phyloP scores from a whole-genome alignment of 257 asterid genomes.

The Scutellaria minor region DNA sequence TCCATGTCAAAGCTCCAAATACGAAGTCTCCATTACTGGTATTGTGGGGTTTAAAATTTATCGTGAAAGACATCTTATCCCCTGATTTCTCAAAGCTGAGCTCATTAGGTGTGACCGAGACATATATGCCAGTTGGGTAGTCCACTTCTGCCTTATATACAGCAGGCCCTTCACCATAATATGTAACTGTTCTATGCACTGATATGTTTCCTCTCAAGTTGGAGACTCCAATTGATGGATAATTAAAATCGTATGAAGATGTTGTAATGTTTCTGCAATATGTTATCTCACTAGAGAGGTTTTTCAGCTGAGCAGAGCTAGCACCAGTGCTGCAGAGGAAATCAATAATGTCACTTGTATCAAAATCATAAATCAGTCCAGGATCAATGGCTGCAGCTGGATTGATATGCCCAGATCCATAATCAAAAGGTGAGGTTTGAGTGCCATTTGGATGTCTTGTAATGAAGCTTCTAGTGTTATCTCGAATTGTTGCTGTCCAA shows the following conservation, averaged over 20 bases:
- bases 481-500: constrained; percentile 49
- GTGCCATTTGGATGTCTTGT: constrained; percentile 51
- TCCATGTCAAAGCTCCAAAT: constrained; percentile 60
- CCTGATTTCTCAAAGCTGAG: constrained; percentile 44
- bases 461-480: constrained; percentile 47
- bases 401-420: constrained; percentile 65
- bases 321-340: constrained; percentile 66
- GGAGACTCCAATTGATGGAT: constrained; percentile 68
- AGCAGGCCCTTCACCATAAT: constrained; percentile 52
- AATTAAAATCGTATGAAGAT: constrained; percentile 55
- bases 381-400: constrained; percentile 65
- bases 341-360: constrained; percentile 44
- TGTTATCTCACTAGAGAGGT: constrained; percentile 46
- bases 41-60: constrained; percentile 44
- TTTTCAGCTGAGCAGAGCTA: constrained; percentile 57
- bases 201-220: constrained; percentile 49
- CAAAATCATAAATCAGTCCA: constrained; percentile 59
- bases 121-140: constrained; percentile 51
- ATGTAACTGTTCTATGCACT: constrained; percentile 60
- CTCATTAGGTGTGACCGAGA: constrained; percentile 47
- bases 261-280: constrained; percentile 41
- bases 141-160: constrained; percentile 47
- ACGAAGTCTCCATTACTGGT: constrained; percentile 48
- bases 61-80: constrained; percentile 44
- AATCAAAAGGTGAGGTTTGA: constrained; percentile 54